Conservation (phyloP, 2,329 filamentous ascomycete species). For the Epichloe uncinata region DNA sequence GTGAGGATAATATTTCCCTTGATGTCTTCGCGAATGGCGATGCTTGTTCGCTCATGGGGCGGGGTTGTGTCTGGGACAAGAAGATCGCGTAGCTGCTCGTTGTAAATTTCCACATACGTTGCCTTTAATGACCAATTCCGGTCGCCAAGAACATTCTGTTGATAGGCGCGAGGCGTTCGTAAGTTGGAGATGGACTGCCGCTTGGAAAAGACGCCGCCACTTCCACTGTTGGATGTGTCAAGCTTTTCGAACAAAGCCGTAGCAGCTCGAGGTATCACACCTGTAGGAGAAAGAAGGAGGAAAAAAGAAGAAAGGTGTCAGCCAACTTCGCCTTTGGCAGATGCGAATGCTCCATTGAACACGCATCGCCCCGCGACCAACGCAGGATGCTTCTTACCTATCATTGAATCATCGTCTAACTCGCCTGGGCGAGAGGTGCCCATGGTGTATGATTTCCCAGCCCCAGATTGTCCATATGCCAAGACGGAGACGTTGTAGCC, state of each 20-base stretch:
- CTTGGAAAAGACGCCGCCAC: slow-evolving; percentile 39
- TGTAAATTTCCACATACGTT: slow-evolving; percentile 96
- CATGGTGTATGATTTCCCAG: slow-evolving; percentile 98
- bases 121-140: slow-evolving; percentile 86
- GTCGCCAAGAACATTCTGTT: slow-evolving; percentile 39
- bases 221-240: slow-evolving; percentile 43
- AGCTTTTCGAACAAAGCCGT: slow-evolving; percentile 79
- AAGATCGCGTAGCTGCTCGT: slow-evolving; percentile 86
- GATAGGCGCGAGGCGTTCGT: slow-evolving; percentile 63
- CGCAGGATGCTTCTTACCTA: slow-evolving; percentile 44
- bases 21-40: slow-evolving; percentile 87
- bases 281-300: slow-evolving; percentile 28
- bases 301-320: not conserved
- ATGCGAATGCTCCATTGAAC: not conserved
- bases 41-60: slow-evolving; percentile 54
- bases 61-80: slow-evolving; percentile 65
- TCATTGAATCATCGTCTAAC: slow-evolving; percentile 53
- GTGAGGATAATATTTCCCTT: slow-evolving; percentile 93
- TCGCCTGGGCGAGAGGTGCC: slow-evolving; percentile 80
- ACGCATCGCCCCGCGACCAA: not conserved
- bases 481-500: slow-evolving; percentile 98
- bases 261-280: slow-evolving; percentile 90
- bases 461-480: slow-evolving; percentile 93
- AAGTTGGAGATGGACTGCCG: slow-evolving; percentile 42
- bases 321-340: not conserved